Evolutionary conservation across 805 yeast species (phyloP).

Genomic region (Debaryomyces castellii): DNA sequence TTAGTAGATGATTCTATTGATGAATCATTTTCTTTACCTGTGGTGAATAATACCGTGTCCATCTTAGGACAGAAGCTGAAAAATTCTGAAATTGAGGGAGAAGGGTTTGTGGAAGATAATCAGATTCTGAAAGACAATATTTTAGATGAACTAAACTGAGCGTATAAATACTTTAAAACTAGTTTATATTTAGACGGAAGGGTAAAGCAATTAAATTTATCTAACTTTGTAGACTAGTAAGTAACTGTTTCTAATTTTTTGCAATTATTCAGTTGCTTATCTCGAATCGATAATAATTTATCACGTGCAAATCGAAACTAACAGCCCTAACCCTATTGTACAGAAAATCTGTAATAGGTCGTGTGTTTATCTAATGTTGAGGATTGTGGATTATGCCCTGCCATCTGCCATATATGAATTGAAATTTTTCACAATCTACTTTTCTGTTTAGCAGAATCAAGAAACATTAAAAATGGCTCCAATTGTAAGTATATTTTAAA

Average conservation of each 20-base stretch:
- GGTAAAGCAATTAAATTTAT: no score
- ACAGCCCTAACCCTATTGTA: constrained; percentile 2
- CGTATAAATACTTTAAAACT: not conserved
- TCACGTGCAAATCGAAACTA: not conserved
- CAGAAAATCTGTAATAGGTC: no score
- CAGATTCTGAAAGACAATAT: no score
- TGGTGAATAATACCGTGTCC: constrained; percentile 22
- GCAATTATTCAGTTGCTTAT: not conserved
- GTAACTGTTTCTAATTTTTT: no score
- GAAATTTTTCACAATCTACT: not conserved
- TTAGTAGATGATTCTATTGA: constrained; percentile 19
- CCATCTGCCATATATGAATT: not conserved
- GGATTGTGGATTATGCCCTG: no score
- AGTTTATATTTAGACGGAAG: not conserved
- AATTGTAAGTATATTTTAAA: constrained; percentile 65
- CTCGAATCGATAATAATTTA: no score
- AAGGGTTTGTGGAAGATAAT: no score
- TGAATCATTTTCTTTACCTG: constrained; percentile 54
- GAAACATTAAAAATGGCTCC: constrained; percentile 68
- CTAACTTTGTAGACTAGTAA: no score
- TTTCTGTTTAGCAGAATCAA: constrained; percentile 1
- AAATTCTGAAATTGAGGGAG: not conserved
- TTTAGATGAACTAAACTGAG: not conserved
- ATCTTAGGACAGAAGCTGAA: constrained; percentile 7
- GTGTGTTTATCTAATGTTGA: not conserved